Conservation (phyloP, 2,329 filamentous ascomycete species). For the Helotiales sp. region DNA sequence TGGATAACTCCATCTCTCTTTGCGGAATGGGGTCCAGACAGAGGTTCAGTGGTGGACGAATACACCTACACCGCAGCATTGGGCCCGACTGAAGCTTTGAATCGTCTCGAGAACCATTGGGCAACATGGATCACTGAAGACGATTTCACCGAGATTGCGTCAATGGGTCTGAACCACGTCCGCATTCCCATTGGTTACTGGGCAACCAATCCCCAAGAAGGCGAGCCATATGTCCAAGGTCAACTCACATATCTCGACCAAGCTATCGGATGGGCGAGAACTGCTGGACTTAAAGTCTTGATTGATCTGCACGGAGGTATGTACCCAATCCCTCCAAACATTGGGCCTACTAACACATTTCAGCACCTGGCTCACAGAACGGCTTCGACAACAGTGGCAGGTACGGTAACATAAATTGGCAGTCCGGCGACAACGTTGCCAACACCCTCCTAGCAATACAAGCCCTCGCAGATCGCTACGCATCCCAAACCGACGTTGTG, state of each 20-base stretch:
- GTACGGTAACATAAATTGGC: slow-evolving; percentile 47
- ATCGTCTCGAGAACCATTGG: slow-evolving; percentile 56
- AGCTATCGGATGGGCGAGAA: slow-evolving; percentile 58
- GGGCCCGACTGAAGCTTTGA: slow-evolving; percentile 44
- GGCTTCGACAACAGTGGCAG: slow-evolving; percentile 67
- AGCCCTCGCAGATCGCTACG: slow-evolving; percentile 41
- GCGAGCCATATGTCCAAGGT: slow-evolving; percentile 62
- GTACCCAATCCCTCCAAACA: slow-evolving; percentile 23
- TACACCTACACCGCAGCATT: slow-evolving; percentile 43
- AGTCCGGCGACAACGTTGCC: slow-evolving; percentile 42
- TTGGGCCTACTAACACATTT: slow-evolving; percentile 20
- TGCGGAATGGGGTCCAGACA: slow-evolving; percentile 30
- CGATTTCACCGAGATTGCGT: slow-evolving; percentile 44
- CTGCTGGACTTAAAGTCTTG: slow-evolving; percentile 60
- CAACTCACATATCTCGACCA: slow-evolving; percentile 57
- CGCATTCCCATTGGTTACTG: slow-evolving; percentile 68
- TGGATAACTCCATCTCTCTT: slow-evolving; percentile 61
- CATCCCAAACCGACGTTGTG: slow-evolving; percentile 42
- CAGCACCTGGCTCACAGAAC: slow-evolving; percentile 61
- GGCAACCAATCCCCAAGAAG: slow-evolving; percentile 53
- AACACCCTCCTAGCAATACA: slow-evolving; percentile 39
- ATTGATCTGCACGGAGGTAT: slow-evolving; percentile 67
- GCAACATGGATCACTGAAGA: slow-evolving; percentile 49
- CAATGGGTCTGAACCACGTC: slow-evolving; percentile 58
- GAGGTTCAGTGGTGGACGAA: slow-evolving; percentile 35